Percentiles rank a stretch among this genome's conserved stretches.
Evolutionary conservation across 306 rosid genomes (phyloP).

Genomic region (Dalbergia cochinchinensis): DNA sequence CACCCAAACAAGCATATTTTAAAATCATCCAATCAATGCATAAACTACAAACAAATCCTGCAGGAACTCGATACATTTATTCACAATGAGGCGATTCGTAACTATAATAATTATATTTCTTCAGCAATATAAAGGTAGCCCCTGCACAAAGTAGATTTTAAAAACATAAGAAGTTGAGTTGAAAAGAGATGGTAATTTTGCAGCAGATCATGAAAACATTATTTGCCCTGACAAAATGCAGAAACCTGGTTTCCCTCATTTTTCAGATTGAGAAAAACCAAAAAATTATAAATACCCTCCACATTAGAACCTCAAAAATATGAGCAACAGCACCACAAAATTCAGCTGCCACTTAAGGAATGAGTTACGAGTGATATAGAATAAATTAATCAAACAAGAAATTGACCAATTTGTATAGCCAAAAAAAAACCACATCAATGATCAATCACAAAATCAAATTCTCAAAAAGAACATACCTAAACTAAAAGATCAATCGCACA

Average conservation of each 20-base stretch:
- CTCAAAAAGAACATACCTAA: slow-evolving; percentile 21
- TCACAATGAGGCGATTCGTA: neutral
- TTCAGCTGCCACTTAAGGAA: neutral
- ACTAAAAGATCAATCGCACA: slow-evolving; percentile 22
- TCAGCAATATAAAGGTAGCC: neutral
- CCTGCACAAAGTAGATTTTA: neutral
- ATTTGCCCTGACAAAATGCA: no score
- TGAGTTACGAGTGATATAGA: no score
- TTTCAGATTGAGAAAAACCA: no score
- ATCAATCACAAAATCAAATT: slow-evolving; percentile 16
- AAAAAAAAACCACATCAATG: slow-evolving; percentile 14
- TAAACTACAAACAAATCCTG: neutral
- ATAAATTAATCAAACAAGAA: neutral
- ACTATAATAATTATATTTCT: slow-evolving; percentile 5
- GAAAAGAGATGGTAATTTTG: no score
- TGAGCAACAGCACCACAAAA: neutral
- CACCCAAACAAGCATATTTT: neutral
- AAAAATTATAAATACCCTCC: neutral
- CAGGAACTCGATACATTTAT: neutral
- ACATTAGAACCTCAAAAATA: neutral
- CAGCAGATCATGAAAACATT: no score
- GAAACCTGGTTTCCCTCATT: no score
- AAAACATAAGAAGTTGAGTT: no score
- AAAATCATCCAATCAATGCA: neutral
- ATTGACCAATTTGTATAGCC: slow-evolving; percentile 8